phyloP scores from a whole-genome alignment of 75 land plant genomes.

The Cryptomeria japonica region DNA sequence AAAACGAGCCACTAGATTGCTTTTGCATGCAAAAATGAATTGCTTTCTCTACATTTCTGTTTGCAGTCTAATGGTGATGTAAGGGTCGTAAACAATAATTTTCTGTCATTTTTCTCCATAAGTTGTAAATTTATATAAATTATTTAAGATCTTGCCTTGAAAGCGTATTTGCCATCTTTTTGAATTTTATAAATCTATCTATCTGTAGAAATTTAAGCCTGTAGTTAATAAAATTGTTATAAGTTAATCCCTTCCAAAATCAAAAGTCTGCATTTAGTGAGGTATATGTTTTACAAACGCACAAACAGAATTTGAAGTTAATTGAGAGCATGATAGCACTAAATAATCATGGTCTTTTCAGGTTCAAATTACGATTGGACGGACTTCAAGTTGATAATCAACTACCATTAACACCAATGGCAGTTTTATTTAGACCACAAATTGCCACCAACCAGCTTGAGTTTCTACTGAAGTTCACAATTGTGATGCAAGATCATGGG shows the following conservation, averaged over 20 bases:
- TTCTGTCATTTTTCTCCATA: neutral
- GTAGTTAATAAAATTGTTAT: neutral
- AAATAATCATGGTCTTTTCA: slow-evolving; percentile 23
- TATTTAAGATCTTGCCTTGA: neutral
- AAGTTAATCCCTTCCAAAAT: neutral
- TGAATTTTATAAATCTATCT: neutral
- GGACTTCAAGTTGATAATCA: slow-evolving; percentile 95
- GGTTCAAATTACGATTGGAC: slow-evolving; percentile 81
- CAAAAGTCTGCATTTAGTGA: neutral
- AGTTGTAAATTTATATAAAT: neutral
- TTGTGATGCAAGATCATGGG: slow-evolving; percentile 70
- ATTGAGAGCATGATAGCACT: neutral
- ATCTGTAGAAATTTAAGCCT: neutral
- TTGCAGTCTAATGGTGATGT: neutral
- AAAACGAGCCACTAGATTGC: neutral
- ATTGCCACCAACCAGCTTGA: slow-evolving; percentile 54
- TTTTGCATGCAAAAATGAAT: neutral
- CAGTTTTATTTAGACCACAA: slow-evolving; percentile 94
- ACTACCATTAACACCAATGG: slow-evolving; percentile 91
- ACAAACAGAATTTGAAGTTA: neutral
- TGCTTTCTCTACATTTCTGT: neutral
- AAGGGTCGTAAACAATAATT: neutral
- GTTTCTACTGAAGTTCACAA: slow-evolving; percentile 70
- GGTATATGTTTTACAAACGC: neutral
- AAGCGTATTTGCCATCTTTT: neutral